Conservation (phyloP, 2,329 filamentous ascomycete genomes). For the Sporothrix mexicana region DNA sequence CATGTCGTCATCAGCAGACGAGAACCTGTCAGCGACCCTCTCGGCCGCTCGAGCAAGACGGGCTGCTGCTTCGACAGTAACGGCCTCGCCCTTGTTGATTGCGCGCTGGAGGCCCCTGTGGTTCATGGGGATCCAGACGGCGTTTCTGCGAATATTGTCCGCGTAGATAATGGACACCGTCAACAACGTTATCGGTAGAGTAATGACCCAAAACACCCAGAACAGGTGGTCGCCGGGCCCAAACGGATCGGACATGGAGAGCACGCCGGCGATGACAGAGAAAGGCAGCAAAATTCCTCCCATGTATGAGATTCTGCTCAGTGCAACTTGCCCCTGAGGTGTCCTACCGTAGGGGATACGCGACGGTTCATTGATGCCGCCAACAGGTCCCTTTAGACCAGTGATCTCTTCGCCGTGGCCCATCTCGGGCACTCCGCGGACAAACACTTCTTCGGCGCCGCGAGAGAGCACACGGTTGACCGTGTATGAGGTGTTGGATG, state of each 20-base stretch:
- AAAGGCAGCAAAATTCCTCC: conserved; percentile 57
- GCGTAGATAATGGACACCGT: conserved; percentile 55
- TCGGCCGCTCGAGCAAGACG: conserved; percentile 18
- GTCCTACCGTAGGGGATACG: neutral
- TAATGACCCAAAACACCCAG: conserved; percentile 57
- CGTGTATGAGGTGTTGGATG: neutral
- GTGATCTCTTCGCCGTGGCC: neutral
- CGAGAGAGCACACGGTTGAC: neutral
- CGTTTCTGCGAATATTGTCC: conserved; percentile 53
- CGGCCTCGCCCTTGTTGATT: conserved; percentile 26
- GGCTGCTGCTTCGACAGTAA: neutral
- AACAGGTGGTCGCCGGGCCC: conserved; percentile 51
- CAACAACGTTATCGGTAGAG: conserved; percentile 48
- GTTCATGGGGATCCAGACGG: conserved; percentile 48
- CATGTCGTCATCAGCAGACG: conserved; percentile 12
- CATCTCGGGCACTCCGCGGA: neutral
- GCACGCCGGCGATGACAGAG: conserved; percentile 54
- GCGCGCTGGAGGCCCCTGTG: conserved; percentile 36
- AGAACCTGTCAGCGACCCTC: neutral
- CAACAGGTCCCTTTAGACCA: neutral
- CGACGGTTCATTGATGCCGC: neutral
- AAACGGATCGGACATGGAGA: conserved; percentile 55
- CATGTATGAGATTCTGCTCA: conserved; percentile 57
- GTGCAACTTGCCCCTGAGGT: conserved; percentile 49
- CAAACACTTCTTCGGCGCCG: neutral